Evolutionary conservation across 306 rosid species (phyloP).

Genomic region (Glycine latifolia): DNA sequence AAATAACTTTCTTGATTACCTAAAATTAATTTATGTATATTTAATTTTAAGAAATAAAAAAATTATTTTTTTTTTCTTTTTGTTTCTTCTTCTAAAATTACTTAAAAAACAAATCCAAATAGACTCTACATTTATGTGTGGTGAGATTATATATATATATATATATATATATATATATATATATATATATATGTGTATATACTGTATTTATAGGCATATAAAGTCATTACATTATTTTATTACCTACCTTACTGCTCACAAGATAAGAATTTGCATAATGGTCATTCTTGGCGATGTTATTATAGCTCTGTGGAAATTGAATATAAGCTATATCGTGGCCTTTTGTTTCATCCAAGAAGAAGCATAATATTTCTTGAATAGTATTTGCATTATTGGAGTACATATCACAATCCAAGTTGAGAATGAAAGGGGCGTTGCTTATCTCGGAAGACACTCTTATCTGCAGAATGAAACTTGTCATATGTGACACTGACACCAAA

Average conservation of each 20-base stretch:
- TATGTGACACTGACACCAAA: background rate
- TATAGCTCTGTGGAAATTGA: conserved; percentile 63
- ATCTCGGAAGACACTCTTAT: conserved; percentile 74
- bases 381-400: conserved; percentile 59
- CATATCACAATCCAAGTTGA: conserved; percentile 82
- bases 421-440: conserved; percentile 71
- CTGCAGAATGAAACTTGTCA: conserved; percentile 43
- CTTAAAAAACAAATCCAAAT: too few relatives aligned
- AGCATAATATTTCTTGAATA: conserved; percentile 58
- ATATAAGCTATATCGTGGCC: conserved; percentile 67
- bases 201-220: background rate
- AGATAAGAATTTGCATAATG: conserved; percentile 42
- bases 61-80: too few relatives aligned
- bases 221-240: background rate
- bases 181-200: too few relatives aligned
- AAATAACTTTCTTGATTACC: too few relatives aligned
- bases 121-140: too few relatives aligned
- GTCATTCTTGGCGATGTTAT: conserved; percentile 61
- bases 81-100: too few relatives aligned
- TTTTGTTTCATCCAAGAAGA: conserved; percentile 67
- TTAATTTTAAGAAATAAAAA: too few relatives aligned
- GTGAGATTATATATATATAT: too few relatives aligned
- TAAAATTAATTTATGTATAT: too few relatives aligned
- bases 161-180: too few relatives aligned
- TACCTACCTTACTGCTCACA: conserved; percentile 41